Conservation (phyloP, 768 basidiomycete genomes). For the Tremella yokohamensis region DNA sequence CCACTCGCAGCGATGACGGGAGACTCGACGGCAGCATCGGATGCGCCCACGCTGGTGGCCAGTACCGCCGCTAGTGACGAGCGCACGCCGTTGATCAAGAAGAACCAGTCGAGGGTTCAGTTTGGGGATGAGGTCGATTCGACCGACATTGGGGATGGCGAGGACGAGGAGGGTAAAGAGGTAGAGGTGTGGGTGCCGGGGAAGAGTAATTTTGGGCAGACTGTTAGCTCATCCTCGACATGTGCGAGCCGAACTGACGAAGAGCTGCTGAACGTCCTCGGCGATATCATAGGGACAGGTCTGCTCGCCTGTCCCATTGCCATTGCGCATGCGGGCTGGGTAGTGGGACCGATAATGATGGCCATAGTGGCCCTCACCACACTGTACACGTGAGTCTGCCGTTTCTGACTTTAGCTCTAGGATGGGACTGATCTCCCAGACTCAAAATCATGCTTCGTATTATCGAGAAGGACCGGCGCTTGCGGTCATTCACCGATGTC, state of each 20-base stretch:
- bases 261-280: conserved; percentile 36
- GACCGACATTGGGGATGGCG: background rate
- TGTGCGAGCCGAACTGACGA: conserved; percentile 4
- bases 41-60: too few relatives aligned
- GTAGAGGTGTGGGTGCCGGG: conserved; percentile 41
- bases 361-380: conserved; percentile 30
- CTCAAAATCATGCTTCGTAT: conserved; percentile 41
- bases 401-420: background rate
- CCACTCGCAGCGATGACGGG: too few relatives aligned
- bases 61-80: too few relatives aligned
- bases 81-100: too few relatives aligned
- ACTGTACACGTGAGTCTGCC: conserved; percentile 35
- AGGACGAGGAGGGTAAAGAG: conserved; percentile 22
- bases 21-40: too few relatives aligned
- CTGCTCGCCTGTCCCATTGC: conserved; percentile 43
- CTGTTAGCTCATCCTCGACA: conserved; percentile 21
- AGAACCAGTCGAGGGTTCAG: too few relatives aligned
- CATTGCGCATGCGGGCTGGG: conserved; percentile 43
- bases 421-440: conserved; percentile 16
- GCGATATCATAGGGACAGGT: conserved; percentile 43
- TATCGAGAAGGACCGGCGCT: conserved; percentile 40
- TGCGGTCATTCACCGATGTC: conserved; percentile 43
- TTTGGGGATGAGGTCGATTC: too few relatives aligned
- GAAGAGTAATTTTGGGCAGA: conserved; percentile 37
- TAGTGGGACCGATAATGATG: conserved; percentile 35